Base-by-base conservation (phyloP, 139 green algal genomes). In the Tetradesmus lagerheimii region DNA sequence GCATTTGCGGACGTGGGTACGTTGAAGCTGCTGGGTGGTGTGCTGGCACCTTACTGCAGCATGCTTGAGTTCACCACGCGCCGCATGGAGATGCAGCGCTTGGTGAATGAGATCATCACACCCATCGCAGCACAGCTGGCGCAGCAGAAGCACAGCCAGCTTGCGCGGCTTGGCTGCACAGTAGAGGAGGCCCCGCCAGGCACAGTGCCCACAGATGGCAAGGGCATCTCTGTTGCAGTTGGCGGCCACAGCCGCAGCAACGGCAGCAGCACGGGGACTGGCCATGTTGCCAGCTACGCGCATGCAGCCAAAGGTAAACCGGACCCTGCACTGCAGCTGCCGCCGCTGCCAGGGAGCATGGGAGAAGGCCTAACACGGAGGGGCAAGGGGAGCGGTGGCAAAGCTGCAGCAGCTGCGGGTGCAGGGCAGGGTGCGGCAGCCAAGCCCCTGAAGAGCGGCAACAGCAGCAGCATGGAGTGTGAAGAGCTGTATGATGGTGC, bases 1-100 rank as follows among this genome's bases (percentile, higher is more conserved):
- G 79, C 75, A 16, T 87, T 92, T 45, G 27, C 45, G 27, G n/a
- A 43, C n/a, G 34, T 85, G 4, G 57, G 87, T 31, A 80, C 92
- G 12, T 84, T 96, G 29, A 85, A 89, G 86, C 83, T 95, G 83
- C 83, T 96, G 85, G 91, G 90, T 1, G 64, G 92, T 50, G 76
- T 93, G 34, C 43, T 96, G 78, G 89, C 91, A 31, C 93, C 93
- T 1, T 94, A 95, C 83, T 88, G 84, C 57, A 78, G 39, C 20
- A 82, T 88, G 25, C 91, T 96, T 77, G 50, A 85, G 39, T 94
- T 91, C 86, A 92, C 93, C n/a, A 94, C 79, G 0, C 53, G 90
- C 57, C 75, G 86, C 31, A 89, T 90, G 81, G 90, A 93, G 87
- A 91, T 93, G 86, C 86, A 91, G 83, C 82, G 83, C 41, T 34